Conservation (phyloP, 768 basidiomycete genomes). For the Kwoniella heveanensis region DNA sequence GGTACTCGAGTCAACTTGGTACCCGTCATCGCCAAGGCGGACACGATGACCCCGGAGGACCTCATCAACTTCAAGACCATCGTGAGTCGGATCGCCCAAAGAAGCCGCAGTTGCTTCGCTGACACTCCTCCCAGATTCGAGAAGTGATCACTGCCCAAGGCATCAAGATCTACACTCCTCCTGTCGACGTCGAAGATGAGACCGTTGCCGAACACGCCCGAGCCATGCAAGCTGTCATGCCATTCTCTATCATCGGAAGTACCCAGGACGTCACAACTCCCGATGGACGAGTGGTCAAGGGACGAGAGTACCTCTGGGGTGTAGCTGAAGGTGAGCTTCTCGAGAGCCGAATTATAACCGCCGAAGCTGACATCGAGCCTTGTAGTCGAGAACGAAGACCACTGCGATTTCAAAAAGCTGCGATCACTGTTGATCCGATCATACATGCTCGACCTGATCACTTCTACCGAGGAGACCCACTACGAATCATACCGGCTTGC, state of each 20-base stretch:
- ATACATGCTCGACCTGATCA: constrained; percentile 97
- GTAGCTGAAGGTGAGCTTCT: constrained; percentile 83
- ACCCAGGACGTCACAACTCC: constrained; percentile 89
- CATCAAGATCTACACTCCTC: constrained; percentile 92
- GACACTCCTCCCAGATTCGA: constrained; percentile 66
- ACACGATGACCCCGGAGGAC: constrained; percentile 93
- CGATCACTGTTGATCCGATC: constrained; percentile 93
- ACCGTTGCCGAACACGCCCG: constrained; percentile 84
- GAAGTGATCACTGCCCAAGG: constrained; percentile 87
- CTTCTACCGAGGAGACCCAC: constrained; percentile 90
- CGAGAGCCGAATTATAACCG: neutral
- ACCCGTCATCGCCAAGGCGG: constrained; percentile 95
- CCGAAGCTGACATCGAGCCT: neutral
- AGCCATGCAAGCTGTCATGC: constrained; percentile 79
- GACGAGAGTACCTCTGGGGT: constrained; percentile 98
- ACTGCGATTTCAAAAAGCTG: constrained; percentile 98
- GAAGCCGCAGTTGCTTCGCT: too few species aligned
- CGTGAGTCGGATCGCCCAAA: constrained; percentile 60
- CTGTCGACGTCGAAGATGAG: constrained; percentile 84
- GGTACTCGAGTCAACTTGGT: constrained; percentile 98
- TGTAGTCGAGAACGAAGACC: constrained; percentile 95
- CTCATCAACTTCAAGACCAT: constrained; percentile 88
- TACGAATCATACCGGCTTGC: constrained; percentile 97
- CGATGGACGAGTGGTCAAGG: constrained; percentile 92
- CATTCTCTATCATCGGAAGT: constrained; percentile 97